Base-by-base conservation (phyloP, 768 basidiomycete species). In the Mycena leptocephala region DNA sequence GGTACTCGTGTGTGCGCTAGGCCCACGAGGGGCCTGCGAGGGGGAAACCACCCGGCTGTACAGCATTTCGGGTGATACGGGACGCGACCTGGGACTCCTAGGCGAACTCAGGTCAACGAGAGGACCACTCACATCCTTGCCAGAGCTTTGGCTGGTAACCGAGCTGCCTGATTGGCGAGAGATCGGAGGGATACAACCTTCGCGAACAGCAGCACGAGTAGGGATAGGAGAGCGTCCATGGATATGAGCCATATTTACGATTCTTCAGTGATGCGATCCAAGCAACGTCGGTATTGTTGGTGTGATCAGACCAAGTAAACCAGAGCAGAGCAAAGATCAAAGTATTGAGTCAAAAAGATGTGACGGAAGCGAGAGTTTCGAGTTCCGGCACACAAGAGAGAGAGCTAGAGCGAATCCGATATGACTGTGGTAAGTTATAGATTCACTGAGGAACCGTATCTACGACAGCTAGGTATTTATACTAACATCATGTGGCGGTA, bases 231-330 rank as follows among this genome's bases (percentile, higher is more conserved):
- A 62, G 37, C 61, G 61, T 35, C 61, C 61, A 39, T 24, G 61
- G n/a, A 26, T 24, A 35, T 35, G 35, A 37, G 61, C 32, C 61
- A 62, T 62, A 8, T 35, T 62, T 28, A 39, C 61, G 35, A 39
- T 62, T 62, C 33, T 62, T 62, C 61, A 62, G 61, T 62, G 61
- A 13, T 35, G 61, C 13, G 61, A 24, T 62, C 61, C 37, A 62
- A 39, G 61, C 61, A 24, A 62, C 37, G 61, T 62, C 61, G 61
- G 61, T 62, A 62, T n/a, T 26, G 61, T 35, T 39, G 61, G 61
- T 62, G 37, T 62, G 61, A 62, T 62, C 61, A 62, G 61, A 62
- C 61, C 61, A 62, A 62, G 30, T 62, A 14, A 62, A 62, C 61
- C 61, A 62, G 61, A 62, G 33, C 33, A 62, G 61, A 62, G 61